Evolutionary conservation across 352 stramenopile species (phyloP).

Genomic region (Plasmopara halstedii): DNA sequence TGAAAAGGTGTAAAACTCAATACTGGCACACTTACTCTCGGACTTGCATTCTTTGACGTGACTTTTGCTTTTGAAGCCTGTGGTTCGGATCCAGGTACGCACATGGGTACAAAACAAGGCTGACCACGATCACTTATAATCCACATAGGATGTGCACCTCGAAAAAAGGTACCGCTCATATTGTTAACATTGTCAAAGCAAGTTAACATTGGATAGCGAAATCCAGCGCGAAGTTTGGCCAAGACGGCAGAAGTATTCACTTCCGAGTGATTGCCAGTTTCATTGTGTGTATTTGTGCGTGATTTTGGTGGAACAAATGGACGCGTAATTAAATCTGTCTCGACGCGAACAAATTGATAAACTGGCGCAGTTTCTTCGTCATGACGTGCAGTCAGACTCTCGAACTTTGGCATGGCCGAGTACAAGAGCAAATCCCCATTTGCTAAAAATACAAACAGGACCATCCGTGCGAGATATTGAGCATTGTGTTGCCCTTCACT

Average conservation of each 20-base stretch:
- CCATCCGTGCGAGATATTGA: conserved; percentile 70
- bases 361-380: conserved; percentile 13
- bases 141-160: conserved; percentile 79
- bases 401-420: conserved; percentile 41
- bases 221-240: conserved; percentile 63
- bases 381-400: conserved; percentile 15
- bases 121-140: conserved; percentile 61
- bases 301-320: conserved; percentile 58
- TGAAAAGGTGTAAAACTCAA: conserved; percentile 84
- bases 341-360: conserved; percentile 63
- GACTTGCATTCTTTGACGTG: conserved; percentile 11
- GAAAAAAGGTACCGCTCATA: conserved; percentile 81
- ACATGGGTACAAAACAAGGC: conserved; percentile 70
- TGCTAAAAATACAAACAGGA: conserved; percentile 75
- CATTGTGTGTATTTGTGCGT: conserved; percentile 39
- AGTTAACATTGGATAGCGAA: conserved; percentile 83
- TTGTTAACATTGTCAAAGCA: conserved; percentile 78
- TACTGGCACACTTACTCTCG: conserved; percentile 61
- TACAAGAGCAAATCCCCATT: conserved; percentile 84
- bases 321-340: conserved; percentile 69
- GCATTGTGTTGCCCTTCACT: conserved; percentile 66
- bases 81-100: conserved; percentile 30
- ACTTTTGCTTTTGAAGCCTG: conserved; percentile 15
- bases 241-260: conserved; percentile 62
- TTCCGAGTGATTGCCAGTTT: conserved; percentile 40